phyloP scores from a whole-genome alignment of 2,329 filamentous ascomycete species.

The Aspergillus unguis region DNA sequence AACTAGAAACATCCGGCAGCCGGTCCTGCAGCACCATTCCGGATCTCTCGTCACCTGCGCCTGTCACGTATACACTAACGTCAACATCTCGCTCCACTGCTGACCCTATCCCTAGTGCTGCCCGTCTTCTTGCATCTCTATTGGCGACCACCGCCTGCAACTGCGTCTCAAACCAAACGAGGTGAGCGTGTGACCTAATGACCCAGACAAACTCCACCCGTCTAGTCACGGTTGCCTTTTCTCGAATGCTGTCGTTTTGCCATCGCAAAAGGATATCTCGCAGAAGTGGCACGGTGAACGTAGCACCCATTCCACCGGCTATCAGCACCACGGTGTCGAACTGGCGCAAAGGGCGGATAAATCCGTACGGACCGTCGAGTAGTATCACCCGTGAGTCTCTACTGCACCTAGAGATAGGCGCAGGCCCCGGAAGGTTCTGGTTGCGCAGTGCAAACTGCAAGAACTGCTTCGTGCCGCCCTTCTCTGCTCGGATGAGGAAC shows the following conservation, averaged over 20 bases:
- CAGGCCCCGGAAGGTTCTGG: conserved; percentile 16
- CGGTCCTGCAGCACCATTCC: too few species aligned
- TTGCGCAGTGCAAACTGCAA: conserved; percentile 48
- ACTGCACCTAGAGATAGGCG: conserved; percentile 7
- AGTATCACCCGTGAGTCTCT: conserved; percentile 38
- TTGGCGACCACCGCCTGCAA: conserved; percentile 47
- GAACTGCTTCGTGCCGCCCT: conserved; percentile 52
- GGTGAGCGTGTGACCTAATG: conserved; percentile 52
- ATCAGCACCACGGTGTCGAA: conserved; percentile 61
- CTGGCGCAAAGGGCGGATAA: conserved; percentile 51
- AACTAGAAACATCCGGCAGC: too few species aligned
- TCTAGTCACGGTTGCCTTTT: conserved; percentile 39
- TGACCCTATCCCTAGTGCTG: conserved; percentile 28
- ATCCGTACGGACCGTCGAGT: conserved; percentile 56
- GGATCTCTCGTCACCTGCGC: too few species aligned
- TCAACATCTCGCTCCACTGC: conserved; percentile 41
- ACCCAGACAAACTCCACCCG: conserved; percentile 58
- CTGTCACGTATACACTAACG: conserved; percentile 54
- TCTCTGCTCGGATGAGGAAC: conserved; percentile 55
- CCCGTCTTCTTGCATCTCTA: conserved; percentile 35
- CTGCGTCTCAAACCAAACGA: conserved; percentile 53
- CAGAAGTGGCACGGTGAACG: conserved; percentile 56
- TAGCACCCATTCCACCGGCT: conserved; percentile 59
- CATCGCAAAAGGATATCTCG: conserved; percentile 54
- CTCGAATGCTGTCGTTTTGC: conserved; percentile 32